A percentile compares a stretch with the other conserved stretches of the same genome.
Evolutionary conservation across 2,329 filamentous ascomycete genomes (phyloP).

Genomic region (Colletotrichum sp.): DNA sequence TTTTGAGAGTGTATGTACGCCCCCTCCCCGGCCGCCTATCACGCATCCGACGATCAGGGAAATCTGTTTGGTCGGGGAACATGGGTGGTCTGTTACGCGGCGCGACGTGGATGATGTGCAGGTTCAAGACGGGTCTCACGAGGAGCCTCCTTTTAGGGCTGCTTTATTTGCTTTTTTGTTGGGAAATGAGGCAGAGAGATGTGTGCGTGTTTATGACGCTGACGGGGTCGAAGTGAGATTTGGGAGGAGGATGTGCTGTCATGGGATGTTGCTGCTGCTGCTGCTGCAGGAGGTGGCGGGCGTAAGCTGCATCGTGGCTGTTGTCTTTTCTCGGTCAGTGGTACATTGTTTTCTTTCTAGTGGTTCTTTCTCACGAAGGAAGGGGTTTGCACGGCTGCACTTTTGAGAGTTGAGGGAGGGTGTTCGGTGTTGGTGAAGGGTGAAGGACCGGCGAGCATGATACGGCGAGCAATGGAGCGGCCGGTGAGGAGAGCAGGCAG

Average conservation of each 20-base stretch:
- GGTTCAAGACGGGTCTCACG: not conserved
- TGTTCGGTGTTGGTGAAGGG: not conserved
- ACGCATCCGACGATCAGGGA: not conserved
- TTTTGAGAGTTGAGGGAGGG: not conserved
- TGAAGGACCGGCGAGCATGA: not conserved
- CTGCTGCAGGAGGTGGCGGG: not conserved
- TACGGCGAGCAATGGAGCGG: no score
- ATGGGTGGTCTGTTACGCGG: not conserved
- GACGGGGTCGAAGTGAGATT: not conserved
- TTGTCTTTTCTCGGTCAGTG: not conserved
- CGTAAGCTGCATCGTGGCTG: not conserved
- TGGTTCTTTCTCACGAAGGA: not conserved
- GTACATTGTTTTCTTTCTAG: not conserved
- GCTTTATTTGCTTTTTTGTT: not conserved
- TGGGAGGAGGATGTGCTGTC: not conserved
- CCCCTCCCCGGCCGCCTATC: not conserved
- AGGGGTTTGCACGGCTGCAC: not conserved
- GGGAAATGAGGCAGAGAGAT: not conserved
- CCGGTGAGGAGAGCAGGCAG: not conserved
- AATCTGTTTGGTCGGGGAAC: not conserved
- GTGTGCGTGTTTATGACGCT: not conserved
- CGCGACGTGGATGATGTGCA: not conserved
- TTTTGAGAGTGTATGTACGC: not conserved
- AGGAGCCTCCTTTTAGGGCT: not conserved
- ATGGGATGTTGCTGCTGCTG: not conserved